Evolutionary conservation across 306 rosid species (phyloP).

Genomic region (Boehmeria nivea): DNA sequence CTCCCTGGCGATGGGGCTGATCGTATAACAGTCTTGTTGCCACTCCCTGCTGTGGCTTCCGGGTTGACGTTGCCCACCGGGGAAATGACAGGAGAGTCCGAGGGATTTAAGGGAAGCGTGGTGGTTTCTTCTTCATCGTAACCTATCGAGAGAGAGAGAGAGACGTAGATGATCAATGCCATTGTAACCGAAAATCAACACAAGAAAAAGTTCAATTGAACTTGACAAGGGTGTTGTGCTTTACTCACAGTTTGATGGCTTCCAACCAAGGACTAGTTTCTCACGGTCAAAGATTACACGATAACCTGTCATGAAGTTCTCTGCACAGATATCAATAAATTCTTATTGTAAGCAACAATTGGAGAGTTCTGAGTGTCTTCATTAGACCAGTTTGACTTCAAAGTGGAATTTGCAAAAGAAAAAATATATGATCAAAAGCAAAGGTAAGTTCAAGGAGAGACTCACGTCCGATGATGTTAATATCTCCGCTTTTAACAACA

Average conservation of each 20-base stretch:
- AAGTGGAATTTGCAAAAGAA: neutral
- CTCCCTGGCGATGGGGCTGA: conserved; percentile 9
- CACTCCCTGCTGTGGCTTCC: conserved; percentile 27
- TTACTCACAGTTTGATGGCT: conserved; percentile 58
- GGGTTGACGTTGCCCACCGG: conserved; percentile 43
- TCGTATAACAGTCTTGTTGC: conserved; percentile 19
- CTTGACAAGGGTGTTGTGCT: neutral
- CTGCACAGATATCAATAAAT: conserved; percentile 43
- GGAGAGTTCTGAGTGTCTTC: neutral
- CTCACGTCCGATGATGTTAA: conserved; percentile 92
- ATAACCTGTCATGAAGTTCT: conserved; percentile 95
- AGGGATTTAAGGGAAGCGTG: conserved; percentile 30
- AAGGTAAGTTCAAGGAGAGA: conserved; percentile 26
- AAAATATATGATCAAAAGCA: too few species aligned
- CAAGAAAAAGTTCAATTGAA: neutral
- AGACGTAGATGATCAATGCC: too few species aligned
- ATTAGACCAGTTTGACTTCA: too few species aligned
- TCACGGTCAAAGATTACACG: conserved; percentile 69
- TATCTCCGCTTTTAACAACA: conserved; percentile 44
- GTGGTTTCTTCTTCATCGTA: conserved; percentile 30
- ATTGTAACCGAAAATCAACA: neutral
- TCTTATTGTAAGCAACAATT: neutral
- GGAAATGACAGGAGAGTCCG: conserved; percentile 33
- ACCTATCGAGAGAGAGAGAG: conserved; percentile 37
- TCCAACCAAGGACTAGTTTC: conserved; percentile 71